Base-by-base conservation (phyloP, 148 eudicot species). In the Camellia granthamiana region DNA sequence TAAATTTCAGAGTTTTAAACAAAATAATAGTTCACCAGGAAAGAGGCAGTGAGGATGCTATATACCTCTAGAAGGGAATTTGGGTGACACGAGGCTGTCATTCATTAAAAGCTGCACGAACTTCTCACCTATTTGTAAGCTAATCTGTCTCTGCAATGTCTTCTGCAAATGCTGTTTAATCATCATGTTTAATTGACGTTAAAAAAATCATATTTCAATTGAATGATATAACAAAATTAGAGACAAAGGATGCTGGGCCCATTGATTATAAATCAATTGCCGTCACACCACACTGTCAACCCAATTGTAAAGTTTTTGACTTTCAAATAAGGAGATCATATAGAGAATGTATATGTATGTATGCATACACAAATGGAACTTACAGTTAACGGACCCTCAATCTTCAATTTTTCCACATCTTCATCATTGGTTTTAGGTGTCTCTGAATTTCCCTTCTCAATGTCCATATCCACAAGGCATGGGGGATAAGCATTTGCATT, bases 341-440 rank as follows among this genome's bases (percentile, higher is more conserved):
- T 21, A 30, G 38, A 30, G 38, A 30, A 30, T 49, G 49, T 12
- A 0, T 12, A 47, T 51, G 19, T 47, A 73, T 49, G 10, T 63
- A 65, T 16, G 11, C 47, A 47, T 16, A 52, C 7, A 58, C 30
- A 16, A 10, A 49, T 30, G 61, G 12, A 75, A 82, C 90, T 87
- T 81, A 94, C 98, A 2, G 85, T 84, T 16, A 89, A 81, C 68
- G 89, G 75, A 81, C 84, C 87, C 80, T 91, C 95, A 43, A 86
- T 78, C 83, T 89, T 89, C 82, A 90, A 72, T 38, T 84, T 81
- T 18, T 80, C 85, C 69, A 78, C 72, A 71, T 84, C 79, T 74
- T 89, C 91, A 44, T 83, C 85, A 38, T 77, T 75, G 59, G 78
- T 83, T 79, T 83, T 89, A 19, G 81, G 75, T 42, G 58, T 83